phyloP scores from a whole-genome alignment of 106 monocot species.

The Acanthochlamys bracteata region DNA sequence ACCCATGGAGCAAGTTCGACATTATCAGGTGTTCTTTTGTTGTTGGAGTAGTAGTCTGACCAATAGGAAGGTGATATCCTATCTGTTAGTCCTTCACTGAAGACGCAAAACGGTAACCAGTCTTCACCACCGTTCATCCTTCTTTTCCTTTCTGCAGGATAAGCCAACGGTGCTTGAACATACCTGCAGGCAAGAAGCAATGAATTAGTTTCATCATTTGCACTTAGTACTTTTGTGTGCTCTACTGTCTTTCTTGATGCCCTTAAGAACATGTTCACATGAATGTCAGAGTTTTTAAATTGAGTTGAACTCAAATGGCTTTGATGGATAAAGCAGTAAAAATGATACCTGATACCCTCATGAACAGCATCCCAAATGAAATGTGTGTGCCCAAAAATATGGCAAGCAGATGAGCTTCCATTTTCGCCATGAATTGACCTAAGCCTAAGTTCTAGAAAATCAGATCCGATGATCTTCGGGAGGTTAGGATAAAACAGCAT shows the following conservation, averaged over 20 bases:
- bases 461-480: slow-evolving; percentile 75
- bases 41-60: slow-evolving; percentile 61
- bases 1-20: slow-evolving; percentile 75
- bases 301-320: too few species aligned
- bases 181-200: slow-evolving; percentile 23
- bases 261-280: too few species aligned
- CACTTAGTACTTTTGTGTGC: too few species aligned
- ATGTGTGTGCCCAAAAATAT: slow-evolving; percentile 79
- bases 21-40: slow-evolving; percentile 57
- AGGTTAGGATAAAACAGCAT: slow-evolving; percentile 77
- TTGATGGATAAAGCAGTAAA: too few species aligned
- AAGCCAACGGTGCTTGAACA: slow-evolving; percentile 67
- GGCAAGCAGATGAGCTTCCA: slow-evolving; percentile 29
- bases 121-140: slow-evolving; percentile 69
- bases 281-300: too few species aligned
- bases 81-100: slow-evolving; percentile 31
- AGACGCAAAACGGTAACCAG: slow-evolving; percentile 77
- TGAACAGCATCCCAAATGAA: slow-evolving; percentile 76
- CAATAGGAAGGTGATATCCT: slow-evolving; percentile 46
- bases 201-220: background rate
- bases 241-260: too few species aligned
- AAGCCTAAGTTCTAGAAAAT: slow-evolving; percentile 51
- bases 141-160: slow-evolving; percentile 64
- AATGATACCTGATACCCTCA: slow-evolving; percentile 53
- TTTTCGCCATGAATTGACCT: slow-evolving; percentile 46